Evolutionary conservation across 176 grass and related monocot genomes (phyloP), one percentile per base, ranked within the genome.

Genomic region (Eremochloa ophiuroides): DNA sequence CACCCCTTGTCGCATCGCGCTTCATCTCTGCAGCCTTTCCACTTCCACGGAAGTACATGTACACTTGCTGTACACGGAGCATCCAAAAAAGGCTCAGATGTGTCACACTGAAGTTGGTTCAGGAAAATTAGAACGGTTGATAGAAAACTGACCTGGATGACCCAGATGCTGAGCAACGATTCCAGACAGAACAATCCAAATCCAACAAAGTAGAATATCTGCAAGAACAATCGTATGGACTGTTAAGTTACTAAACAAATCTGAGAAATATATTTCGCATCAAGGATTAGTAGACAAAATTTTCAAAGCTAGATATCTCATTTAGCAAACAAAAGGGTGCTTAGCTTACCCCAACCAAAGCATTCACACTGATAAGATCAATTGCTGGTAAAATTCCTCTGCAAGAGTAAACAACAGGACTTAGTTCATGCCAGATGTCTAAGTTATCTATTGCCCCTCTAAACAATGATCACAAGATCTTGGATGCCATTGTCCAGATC

Each of bases 131-230:
- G 27, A 74, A 74, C 2, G 3, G 33, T 33, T 62, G 42, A 18
- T 13, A 64, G 13, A 66, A 89, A 76, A 76, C 80, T 76, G 46
- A 99, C 97, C 93, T 99, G 91, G 84, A 99, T 86, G 84, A 99
- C 97, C 97, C 93, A 99, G 69, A 99, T 81, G 84, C 97, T 99
- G 62, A 96, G 82, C 76, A 96, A 87, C 26, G 93, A 91, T 78
- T 99, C 91, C 0, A 99, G 46, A 64, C 93, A 95, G 82, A 99
- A 99, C 47, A 99, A 74, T 39, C 89, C 97, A 55, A 99, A 99
- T 63, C 97, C 97, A 90, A 99, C 66, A 60, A 99, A 96, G 69
- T 99, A 99, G 82, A 99, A 91, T 25, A 99, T 93, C 97, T 95
- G 69, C 69, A 79, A 75, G 66, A 82, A 71, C 35, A 81, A 87